Base-by-base conservation (phyloP, 164 flowering plant genomes). In the Stephania cephalantha region DNA sequence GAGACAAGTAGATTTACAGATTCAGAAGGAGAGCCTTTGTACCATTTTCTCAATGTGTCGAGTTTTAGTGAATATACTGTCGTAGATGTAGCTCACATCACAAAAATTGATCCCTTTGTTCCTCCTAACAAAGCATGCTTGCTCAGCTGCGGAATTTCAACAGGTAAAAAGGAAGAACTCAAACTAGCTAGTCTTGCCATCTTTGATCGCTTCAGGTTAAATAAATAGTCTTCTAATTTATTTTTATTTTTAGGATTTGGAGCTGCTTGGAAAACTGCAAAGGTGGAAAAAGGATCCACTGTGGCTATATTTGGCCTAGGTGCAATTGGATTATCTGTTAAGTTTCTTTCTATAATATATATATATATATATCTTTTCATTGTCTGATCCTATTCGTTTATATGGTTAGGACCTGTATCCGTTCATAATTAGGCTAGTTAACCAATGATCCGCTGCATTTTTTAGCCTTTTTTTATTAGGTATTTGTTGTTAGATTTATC, bases 241-340 rank as follows among this genome's bases (percentile, higher is more conserved):
- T n/a, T 1, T 8, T 9, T 67, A 25, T 31, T 67, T 67, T 70
- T 81, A 90, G 93, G 93, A 5, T 29, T 88, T 2, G 94, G 90
- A 44, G 91, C 88, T 2, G 88, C 86, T 1, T 86, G 87, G 85
- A 90, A 82, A 73, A 81, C 80, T 31, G 92, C 90, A 2, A 76
- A 78, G 18, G 86, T 90, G 61, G 31, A 66, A 65, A 73, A 67
- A 35, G 92, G 91, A 3, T 85, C 89, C 70, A 85, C 85, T 0
- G 90, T 89, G 6, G 92, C 84, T 6, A 82, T 90, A 9, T 87
- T 90, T 67, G 94, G 94, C 0, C 83, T 90, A 0, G 92, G 94
- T 20, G 82, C 87, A 11, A 81, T 89, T 11, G 94, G 94, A 45
- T 82, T 90, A 20, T 90, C 92, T 78, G 92, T 90, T 90, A 82